Base-by-base conservation (phyloP, 495 filamentous ascomycete genomes). In the Amphirosellinia nigrospora region DNA sequence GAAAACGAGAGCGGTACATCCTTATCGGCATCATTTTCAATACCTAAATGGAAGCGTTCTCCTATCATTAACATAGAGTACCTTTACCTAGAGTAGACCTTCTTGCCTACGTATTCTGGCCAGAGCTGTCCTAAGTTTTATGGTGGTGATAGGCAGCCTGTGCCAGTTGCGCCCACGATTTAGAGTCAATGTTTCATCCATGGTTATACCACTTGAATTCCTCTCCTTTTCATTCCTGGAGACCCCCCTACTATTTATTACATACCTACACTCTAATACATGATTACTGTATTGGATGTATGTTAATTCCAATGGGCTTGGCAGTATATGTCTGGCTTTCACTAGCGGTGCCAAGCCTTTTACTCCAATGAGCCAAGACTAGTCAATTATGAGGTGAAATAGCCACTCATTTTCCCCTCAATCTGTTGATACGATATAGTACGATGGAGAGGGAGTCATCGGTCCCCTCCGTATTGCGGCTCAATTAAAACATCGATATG, bases 351-450 rank as follows among this genome's bases (percentile, higher is more conserved):
- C 64, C 64, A 66, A 55, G 61, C 23, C 62, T 28, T 34, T 53
- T 26, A 46, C 45, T 43, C 48, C 64, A 55, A 66, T 66, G 43
- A 66, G 64, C 64, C 64, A 66, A 66, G 64, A 66, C 48, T 36
- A 52, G 4, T 19, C 16, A 32, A 16, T 58, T 36, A 36, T 28
- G 32, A 58, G 55, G 55, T 36, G n/a, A 36, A 58, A 50, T 52
- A 50, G 62, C 62, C 43, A 52, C 28, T 32, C 21, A 39, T 43
- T 23, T 19, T 62, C 39, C 59, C 60, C 43, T 50, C 61, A 64
- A 53, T 52, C 48, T 26, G 48, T 13, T 23, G 36, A 62, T 62
- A 43, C 21, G 21, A 60, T 36, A 43, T 13, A 13, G 41, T 36
- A 60, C 58, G 58, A 58, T 36, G 30, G 55, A 8, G 21, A 23